Evolutionary conservation across 78 protist genomes (phyloP).

Genomic region (Ministeria vibrans): DNA sequence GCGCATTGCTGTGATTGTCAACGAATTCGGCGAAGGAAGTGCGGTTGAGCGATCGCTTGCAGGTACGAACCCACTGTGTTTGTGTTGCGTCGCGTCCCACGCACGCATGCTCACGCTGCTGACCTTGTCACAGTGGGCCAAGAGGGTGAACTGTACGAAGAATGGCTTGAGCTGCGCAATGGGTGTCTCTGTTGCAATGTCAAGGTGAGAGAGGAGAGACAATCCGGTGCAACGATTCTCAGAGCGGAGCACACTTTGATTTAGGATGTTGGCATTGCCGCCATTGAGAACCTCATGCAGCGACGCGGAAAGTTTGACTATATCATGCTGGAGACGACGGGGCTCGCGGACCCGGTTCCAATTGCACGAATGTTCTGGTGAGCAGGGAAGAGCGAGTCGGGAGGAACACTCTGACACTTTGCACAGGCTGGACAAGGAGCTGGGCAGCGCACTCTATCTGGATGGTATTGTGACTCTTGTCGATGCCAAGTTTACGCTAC

Average conservation of each 20-base stretch:
- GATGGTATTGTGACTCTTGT: constrained; percentile 28
- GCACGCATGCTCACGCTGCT: too few relatives aligned
- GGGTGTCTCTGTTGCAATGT: constrained; percentile 81
- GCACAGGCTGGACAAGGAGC: constrained; percentile 40
- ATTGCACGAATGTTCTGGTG: constrained; percentile 46
- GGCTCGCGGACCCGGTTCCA: constrained; percentile 68
- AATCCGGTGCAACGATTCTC: background rate
- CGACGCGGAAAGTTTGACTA: constrained; percentile 42
- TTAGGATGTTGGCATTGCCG: constrained; percentile 32
- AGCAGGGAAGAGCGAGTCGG: too few relatives aligned
- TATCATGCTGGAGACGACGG: constrained; percentile 56
- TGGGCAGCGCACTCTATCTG: constrained; percentile 10
- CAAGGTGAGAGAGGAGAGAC: background rate
- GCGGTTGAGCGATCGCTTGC: background rate
- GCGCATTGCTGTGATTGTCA: constrained; percentile 60
- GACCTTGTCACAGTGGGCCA: background rate
- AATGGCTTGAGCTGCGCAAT: constrained; percentile 60
- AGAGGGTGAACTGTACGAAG: constrained; percentile 30
- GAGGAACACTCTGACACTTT: too few relatives aligned
- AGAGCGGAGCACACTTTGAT: background rate
- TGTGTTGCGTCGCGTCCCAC: background rate
- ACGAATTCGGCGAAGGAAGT: constrained; percentile 48
- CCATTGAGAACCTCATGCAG: constrained; percentile 49
- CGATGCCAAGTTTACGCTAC: background rate
- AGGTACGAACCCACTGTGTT: background rate